Base-by-base conservation (phyloP, 2,329 filamentous ascomycete genomes). In the Scolecobasidium constrictum region DNA sequence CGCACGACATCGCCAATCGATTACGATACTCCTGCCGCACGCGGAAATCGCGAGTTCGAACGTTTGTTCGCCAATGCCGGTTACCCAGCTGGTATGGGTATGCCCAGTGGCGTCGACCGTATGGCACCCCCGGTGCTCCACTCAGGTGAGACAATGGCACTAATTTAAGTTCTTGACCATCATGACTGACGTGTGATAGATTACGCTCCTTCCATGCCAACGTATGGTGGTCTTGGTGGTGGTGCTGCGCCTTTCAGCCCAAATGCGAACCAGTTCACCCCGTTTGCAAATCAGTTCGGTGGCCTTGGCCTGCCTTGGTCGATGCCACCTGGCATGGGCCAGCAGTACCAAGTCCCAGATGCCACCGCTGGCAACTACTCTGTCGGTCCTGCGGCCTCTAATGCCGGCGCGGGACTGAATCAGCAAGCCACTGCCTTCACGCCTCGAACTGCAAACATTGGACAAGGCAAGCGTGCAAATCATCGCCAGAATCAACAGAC, bases 381-480 rank as follows among this genome's bases (percentile, higher is more conserved):
- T 13, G 23, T 38, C n/a, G 23, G 35, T 5, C 21, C 42, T n/a
- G n/a, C 23, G 21, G 19, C 31, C 12, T 20, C 18, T 11, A 19
- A 6, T 18, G 22, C 17, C 21, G 23, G 20, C 7, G 5, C 26
- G 15, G 18, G 20, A 12, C 34, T 42, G 9, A 42, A 36, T 21
- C 40, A 42, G 22, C 40, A 42, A 35, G 34, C 40, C 11, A 26
- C 20, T 31, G 17, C 35, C 5, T 44, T 44, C 35, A 44, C 42
- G 13, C 42, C 42, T 19, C 42, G 42, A 15, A 35, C 35, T 5
- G 20, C 36, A 3, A n/a, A n/a, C 9, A 7, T 9, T 9, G 26
- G 26, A n/a, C 26, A 31, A n/a, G 26, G 9, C 26, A 7, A 31
- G 26, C 26, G 26, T n/a, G 9, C 9, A n/a, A 31, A 31, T 31